phyloP scores from a whole-genome alignment of 257 asterid genomes.

The Lavandula angustifolia region DNA sequence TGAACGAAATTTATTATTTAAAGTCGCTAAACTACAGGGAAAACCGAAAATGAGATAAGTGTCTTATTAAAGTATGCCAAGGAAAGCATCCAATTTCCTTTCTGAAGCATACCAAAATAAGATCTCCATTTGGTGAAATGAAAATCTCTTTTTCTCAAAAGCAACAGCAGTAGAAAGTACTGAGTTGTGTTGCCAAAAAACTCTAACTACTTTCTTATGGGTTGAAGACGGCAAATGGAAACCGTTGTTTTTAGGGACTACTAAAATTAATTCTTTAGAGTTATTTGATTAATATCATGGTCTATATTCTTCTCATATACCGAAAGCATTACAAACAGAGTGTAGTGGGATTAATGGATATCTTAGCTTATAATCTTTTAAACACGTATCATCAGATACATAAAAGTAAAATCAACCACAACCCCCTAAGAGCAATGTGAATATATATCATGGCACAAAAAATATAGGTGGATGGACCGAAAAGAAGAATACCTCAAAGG shows the following conservation, averaged over 20 bases:
- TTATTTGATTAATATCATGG: not conserved
- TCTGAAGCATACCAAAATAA: not conserved
- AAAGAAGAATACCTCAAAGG: conserved; percentile 66
- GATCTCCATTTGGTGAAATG: not conserved
- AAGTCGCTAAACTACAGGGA: not conserved
- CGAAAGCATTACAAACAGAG: not conserved
- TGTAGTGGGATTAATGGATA: not conserved
- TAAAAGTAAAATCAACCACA: not conserved
- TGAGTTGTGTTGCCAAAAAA: not conserved
- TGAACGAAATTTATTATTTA: not conserved
- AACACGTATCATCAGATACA: no score
- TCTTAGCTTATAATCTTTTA: not conserved
- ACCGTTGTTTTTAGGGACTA: not conserved
- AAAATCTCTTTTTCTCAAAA: not conserved
- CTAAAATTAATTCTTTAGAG: not conserved
- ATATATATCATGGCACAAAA: not conserved
- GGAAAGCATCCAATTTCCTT: not conserved
- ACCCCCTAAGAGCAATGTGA: not conserved
- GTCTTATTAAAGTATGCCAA: not conserved
- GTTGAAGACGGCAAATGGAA: not conserved
- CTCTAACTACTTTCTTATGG: not conserved
- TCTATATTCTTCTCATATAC: not conserved
- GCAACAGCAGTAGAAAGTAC: not conserved
- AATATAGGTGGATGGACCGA: conserved; percentile 18
- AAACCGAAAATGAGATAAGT: not conserved